Base-by-base conservation (phyloP, 164 flowering plant genomes). In the Aristolochia californica region DNA sequence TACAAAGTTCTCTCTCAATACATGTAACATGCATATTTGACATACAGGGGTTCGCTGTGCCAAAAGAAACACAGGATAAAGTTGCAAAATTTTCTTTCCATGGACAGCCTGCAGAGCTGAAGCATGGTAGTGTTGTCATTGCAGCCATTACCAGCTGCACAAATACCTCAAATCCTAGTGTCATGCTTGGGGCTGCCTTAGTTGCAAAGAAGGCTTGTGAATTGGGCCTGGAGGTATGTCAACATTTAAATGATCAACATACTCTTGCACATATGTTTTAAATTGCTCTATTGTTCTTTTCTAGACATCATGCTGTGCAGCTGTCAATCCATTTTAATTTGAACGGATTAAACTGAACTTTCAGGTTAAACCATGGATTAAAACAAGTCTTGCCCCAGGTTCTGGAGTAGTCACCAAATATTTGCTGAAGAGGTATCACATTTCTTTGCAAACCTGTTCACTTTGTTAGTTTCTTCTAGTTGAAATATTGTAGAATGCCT, bases 121-220 rank as follows among this genome's bases (percentile, higher is more conserved):
- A 75, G 64, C 96, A 88, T 70, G 94, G 94, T 34, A 80, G 81
- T 73, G 91, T 85, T 65, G 94, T 88, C 25, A 88, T 88, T 56
- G 96, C 94, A 26, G 96, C 96, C 30, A 88, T 88, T 57, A 86
- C 97, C 53, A 88, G 97, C 66, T 88, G 94, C 70, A 86, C 97
- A 23, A 88, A 88, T 63, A 88, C 94, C 47, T 88, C 97, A 49
- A 88, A 88, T 62, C 94, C 94, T 23, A 88, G 87, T 74, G 97
- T 88, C 23, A 84, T 86, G 97, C 83, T 88, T 69, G 97, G 89
- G 38, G 97, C 94, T 76, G 97, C 77, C 63, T 72, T 88, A 68
- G 94, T 88, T 60, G 94, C 91, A 1, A 88, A 86, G 70, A 88
- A 88, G 60, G 97, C 97, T 28, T 81, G 81, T 71, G 94, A 88